Evolutionary conservation across 1,284 basidiomycete species (phyloP).

Genomic region (Ceratobasidium theobromae): DNA sequence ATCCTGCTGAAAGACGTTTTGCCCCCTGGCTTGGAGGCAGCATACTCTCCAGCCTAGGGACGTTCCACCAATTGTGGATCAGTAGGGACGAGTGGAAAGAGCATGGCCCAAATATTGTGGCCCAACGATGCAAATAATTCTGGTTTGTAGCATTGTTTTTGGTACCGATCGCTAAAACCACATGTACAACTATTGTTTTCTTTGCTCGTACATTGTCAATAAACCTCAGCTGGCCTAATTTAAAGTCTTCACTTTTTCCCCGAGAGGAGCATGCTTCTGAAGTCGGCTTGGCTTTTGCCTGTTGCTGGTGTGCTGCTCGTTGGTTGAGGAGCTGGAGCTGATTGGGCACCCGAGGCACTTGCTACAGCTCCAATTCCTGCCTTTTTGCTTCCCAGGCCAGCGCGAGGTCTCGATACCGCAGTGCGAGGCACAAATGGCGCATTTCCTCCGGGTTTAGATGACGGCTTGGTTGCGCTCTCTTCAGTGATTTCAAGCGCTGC

Average conservation of each 20-base stretch:
- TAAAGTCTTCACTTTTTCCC: slow-evolving; percentile 8
- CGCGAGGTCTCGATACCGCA: slow-evolving; percentile 63
- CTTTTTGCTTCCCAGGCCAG: slow-evolving; percentile 56
- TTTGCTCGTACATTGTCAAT: not conserved
- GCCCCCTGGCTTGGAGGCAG: slow-evolving; percentile 93
- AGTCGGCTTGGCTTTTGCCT: slow-evolving; percentile 21
- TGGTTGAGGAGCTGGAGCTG: not conserved
- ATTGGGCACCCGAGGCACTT: not conserved
- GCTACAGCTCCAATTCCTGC: not conserved
- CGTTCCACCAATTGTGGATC: slow-evolving; percentile 96
- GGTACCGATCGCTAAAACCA: too few species aligned
- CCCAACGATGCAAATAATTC: slow-evolving; percentile 72
- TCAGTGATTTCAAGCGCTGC: slow-evolving; percentile 58
- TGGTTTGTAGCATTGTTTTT: not conserved
- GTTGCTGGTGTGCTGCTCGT: not conserved
- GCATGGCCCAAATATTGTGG: slow-evolving; percentile 73
- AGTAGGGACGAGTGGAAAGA: slow-evolving; percentile 91
- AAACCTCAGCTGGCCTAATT: not conserved
- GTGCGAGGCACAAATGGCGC: slow-evolving; percentile 65
- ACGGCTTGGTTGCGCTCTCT: slow-evolving; percentile 45
- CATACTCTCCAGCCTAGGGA: slow-evolving; percentile 88
- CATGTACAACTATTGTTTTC: not conserved
- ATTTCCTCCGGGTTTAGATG: slow-evolving; percentile 45
- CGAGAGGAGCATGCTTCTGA: slow-evolving; percentile 22
- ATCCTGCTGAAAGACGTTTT: slow-evolving; percentile 83